Evolutionary conservation across 768 basidiomycete species (phyloP), one percentile per base, ranked within the genome.

Genomic region (Russula sp.): DNA sequence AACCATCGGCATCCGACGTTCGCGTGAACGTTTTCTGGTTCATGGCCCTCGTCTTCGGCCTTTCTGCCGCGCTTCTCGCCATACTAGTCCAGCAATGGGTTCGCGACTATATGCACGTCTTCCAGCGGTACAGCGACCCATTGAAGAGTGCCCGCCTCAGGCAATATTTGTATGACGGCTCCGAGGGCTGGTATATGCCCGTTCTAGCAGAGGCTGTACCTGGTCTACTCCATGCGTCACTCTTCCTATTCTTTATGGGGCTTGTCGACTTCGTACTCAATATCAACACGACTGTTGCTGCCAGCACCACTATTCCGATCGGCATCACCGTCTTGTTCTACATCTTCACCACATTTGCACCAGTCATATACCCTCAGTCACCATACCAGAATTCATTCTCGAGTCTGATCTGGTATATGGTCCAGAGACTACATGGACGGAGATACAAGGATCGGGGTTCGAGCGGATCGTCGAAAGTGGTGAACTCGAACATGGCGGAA

Each of bases 11-110:
- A 6, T 75, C 76, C n/a, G 67, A 75, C 1, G 63, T 78, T 35
- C 76, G 75, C 60, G 65, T 73, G 39, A 82, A 82, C 58, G 68
- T 66, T 0, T 70, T 79, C 11, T 82, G 77, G 78, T 79, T 81
- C 66, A 56, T 69, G 20, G 68, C 69, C 32, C 67, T 73, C 2
- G 50, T 68, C 5, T 70, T 79, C 54, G 79, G 78, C 62, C 71
- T 83, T 13, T 71, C 72, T 2, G 74, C 77, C 35, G 79, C 77
- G 57, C 72, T 82, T n/a, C 64, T 70, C 9, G 79, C 79, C 18
- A 81, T 77, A 16, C 68, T 83, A 3, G 77, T 79, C 34, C 77
- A 82, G 65, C 78, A 80, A 60, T 83, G 82, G 82, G 72, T 78
- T 3, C 73, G 76, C 13, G 74, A 75, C 35, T 79, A 78, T 57